Evolutionary conservation across 2,329 filamentous ascomycete genomes (phyloP).

Genomic region (Alternaria atra): DNA sequence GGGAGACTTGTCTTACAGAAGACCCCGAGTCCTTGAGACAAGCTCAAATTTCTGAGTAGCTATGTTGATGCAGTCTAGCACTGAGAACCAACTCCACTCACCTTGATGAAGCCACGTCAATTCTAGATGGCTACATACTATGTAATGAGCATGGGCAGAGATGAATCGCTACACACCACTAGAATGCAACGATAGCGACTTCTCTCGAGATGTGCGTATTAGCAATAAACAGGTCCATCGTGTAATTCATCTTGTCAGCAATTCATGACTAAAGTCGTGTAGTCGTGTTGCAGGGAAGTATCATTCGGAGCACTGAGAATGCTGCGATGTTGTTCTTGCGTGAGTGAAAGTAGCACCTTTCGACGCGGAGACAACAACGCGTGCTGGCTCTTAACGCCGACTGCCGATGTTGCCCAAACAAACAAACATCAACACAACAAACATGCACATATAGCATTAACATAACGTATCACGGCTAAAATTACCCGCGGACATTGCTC

Average conservation of each 20-base stretch:
- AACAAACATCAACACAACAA: conserved; percentile 15
- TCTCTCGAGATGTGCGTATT: neutral
- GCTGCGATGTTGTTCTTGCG: neutral
- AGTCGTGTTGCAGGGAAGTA: neutral
- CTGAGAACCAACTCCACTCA: neutral
- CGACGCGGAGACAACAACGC: conserved; percentile 4
- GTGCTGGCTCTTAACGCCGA: conserved; percentile 23
- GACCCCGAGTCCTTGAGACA: neutral
- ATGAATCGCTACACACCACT: neutral
- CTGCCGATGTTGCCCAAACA: conserved; percentile 28
- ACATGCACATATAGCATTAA: conserved; percentile 15
- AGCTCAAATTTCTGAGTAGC: neutral
- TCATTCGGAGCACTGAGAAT: neutral
- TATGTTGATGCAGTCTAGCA: neutral
- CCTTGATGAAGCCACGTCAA: neutral
- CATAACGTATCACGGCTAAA: conserved; percentile 11
- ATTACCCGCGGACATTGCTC: neutral
- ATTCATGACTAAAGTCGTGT: neutral
- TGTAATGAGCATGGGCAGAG: neutral
- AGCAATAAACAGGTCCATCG: neutral
- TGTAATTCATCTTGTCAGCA: neutral
- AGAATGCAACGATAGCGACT: neutral
- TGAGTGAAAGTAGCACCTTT: neutral
- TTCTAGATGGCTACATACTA: neutral
- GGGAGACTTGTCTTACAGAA: neutral